These are phyloP conservation scores for Toxicodendron radicans DNA, from an alignment of 345 rosid genomes.

Conservation along the genomic window DNA sequence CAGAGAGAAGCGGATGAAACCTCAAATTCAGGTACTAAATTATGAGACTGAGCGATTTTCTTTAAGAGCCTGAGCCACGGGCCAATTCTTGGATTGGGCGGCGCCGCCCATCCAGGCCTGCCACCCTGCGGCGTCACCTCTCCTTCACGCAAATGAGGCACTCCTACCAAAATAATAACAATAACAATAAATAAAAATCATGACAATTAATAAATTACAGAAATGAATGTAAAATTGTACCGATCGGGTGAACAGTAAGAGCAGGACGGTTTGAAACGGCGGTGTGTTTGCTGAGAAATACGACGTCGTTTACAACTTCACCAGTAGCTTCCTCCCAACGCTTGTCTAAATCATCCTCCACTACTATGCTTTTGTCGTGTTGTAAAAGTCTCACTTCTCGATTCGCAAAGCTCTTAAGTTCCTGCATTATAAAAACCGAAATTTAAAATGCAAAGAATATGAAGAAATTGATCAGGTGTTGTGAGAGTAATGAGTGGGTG, in stretches of 20 bases:
- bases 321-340: slow-evolving; percentile 88
- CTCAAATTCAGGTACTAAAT: slow-evolving; percentile 94
- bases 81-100: slow-evolving; percentile 79
- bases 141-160: slow-evolving; percentile 80
- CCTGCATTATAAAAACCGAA: slow-evolving; percentile 29
- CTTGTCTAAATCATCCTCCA: slow-evolving; percentile 73
- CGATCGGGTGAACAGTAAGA: slow-evolving; percentile 84
- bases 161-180: slow-evolving; percentile 39
- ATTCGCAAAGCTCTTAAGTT: slow-evolving; percentile 54
- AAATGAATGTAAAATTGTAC: slow-evolving; percentile 23
- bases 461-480: neutral
- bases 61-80: slow-evolving; percentile 85
- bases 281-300: slow-evolving; percentile 89
- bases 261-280: slow-evolving; percentile 95
- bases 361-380: slow-evolving; percentile 61
- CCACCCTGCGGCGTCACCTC: slow-evolving; percentile 90
- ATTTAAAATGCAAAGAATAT: neutral
- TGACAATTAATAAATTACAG: neutral
- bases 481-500: neutral
- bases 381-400: slow-evolving; percentile 61
- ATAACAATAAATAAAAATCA: neutral
- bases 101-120: slow-evolving; percentile 91
- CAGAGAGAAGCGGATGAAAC: slow-evolving; percentile 29
- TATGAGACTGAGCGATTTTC: slow-evolving; percentile 61
- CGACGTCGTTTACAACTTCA: slow-evolving; percentile 74